Percentiles rank a stretch among this genome's conserved stretches.
Conservation (phyloP, 2,329 filamentous ascomycete species). For the Paradendryphiella salina region DNA sequence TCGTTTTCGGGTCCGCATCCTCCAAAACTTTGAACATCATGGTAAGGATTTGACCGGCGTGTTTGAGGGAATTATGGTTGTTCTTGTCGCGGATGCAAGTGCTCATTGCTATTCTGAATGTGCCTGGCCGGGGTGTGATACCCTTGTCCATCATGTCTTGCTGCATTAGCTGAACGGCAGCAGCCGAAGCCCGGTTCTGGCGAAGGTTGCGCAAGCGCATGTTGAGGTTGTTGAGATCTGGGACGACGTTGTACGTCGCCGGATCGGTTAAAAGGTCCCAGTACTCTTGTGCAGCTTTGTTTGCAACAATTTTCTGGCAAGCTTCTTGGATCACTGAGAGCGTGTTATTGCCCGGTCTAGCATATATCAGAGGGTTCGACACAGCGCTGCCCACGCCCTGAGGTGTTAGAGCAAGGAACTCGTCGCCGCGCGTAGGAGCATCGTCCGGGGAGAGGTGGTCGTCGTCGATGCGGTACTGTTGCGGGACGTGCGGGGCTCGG, state of each 20-base stretch:
- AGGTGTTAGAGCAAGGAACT: conserved; percentile 36
- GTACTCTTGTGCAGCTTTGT: conserved; percentile 69
- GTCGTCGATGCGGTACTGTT: conserved; percentile 33
- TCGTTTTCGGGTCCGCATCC: conserved; percentile 38
- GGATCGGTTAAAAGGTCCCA: conserved; percentile 71
- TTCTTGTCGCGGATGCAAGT: conserved; percentile 75
- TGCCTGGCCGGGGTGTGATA: conserved; percentile 48
- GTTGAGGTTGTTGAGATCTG: conserved; percentile 73
- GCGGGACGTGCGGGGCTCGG: conserved; percentile 42
- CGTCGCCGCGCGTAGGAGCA: conserved; percentile 31
- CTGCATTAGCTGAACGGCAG: conserved; percentile 62
- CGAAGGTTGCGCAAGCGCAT: conserved; percentile 69
- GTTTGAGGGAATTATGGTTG: conserved; percentile 68
- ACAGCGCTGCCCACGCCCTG: conserved; percentile 28
- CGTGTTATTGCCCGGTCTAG: conserved; percentile 56
- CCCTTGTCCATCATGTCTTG: conserved; percentile 35
- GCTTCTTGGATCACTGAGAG: conserved; percentile 72
- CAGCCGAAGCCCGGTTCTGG: conserved; percentile 65
- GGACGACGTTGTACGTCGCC: conserved; percentile 61
- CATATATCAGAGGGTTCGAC: conserved; percentile 47
- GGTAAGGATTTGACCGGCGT: conserved; percentile 67
- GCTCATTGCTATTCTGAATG: conserved; percentile 73
- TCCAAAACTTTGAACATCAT: conserved; percentile 34
- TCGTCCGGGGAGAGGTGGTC: conserved; percentile 33
- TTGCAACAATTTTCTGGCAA: conserved; percentile 63